These are phyloP conservation scores for Macrophomina pseudophaseolina DNA, from an alignment of 2,329 filamentous ascomycete genomes.

Conservation along the genomic window DNA sequence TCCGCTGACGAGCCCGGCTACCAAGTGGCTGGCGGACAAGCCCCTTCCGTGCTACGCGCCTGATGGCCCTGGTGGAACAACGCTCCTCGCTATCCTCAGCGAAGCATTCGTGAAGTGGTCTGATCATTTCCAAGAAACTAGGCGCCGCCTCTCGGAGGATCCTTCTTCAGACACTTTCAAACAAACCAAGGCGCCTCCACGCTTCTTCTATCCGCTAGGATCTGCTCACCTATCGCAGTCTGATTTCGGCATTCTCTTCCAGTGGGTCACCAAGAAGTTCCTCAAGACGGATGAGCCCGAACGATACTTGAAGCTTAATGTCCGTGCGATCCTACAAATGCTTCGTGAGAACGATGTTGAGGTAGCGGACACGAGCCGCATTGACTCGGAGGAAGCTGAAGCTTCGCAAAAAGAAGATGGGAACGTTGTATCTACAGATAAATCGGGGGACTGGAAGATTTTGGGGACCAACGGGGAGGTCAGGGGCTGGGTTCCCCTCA, in stretches of 20 bases:
- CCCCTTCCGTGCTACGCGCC: conserved; percentile 71
- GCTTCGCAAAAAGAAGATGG: conserved; percentile 29
- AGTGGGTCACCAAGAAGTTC: conserved; percentile 62
- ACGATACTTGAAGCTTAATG: conserved; percentile 80
- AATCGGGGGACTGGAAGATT: conserved; percentile 40
- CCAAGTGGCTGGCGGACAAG: conserved; percentile 69
- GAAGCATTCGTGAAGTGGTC: conserved; percentile 81
- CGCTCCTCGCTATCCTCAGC: conserved; percentile 73
- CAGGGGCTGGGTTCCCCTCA: conserved; percentile 43
- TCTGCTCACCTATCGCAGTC: conserved; percentile 84
- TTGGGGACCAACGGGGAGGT: conserved; percentile 38
- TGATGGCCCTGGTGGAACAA: conserved; percentile 55
- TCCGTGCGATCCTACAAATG: conserved; percentile 80
- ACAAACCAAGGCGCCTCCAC: conserved; percentile 55
- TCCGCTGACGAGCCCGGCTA: conserved; percentile 68
- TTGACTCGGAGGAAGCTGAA: conserved; percentile 45
- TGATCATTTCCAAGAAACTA: conserved; percentile 72
- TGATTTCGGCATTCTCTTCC: conserved; percentile 84
- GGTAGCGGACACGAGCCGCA: conserved; percentile 47
- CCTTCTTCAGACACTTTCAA: conserved; percentile 50
- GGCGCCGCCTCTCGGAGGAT: conserved; percentile 66
- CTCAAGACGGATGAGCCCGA: conserved; percentile 70
- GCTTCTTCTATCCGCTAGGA: conserved; percentile 74
- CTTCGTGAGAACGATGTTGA: conserved; percentile 53
- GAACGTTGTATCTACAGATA: conserved; percentile 22